Evolutionary conservation across 768 basidiomycete species (phyloP).

Genomic region (Naematelia aurantialba): DNA sequence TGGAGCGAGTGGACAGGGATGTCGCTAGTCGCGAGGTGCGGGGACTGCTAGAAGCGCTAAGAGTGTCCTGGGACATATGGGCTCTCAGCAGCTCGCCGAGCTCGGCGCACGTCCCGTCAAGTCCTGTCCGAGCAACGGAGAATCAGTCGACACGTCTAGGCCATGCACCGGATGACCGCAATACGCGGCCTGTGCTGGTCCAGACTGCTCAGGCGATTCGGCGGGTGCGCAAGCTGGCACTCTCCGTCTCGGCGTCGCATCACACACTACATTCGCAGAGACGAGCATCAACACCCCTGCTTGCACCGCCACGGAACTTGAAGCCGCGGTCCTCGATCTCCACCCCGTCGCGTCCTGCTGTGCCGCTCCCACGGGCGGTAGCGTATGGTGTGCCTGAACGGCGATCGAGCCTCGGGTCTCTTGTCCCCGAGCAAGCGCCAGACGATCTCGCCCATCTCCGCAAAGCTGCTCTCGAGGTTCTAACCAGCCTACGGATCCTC

Average conservation of each 20-base stretch:
- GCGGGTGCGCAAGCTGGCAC: slow-evolving; percentile 29
- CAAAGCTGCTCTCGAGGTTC: slow-evolving; percentile 74
- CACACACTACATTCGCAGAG: background rate
- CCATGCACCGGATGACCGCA: too few relatives aligned
- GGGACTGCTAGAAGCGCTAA: slow-evolving; percentile 14
- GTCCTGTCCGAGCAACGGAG: slow-evolving; percentile 7
- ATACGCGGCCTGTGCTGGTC: slow-evolving; percentile 14
- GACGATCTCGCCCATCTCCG: slow-evolving; percentile 62
- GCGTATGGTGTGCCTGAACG: slow-evolving; percentile 14
- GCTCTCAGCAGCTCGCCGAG: background rate
- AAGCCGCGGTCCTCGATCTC: slow-evolving; percentile 29
- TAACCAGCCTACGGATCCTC: slow-evolving; percentile 70
- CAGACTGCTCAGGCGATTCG: slow-evolving; percentile 32
- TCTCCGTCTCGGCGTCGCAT: slow-evolving; percentile 22
- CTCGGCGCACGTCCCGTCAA: slow-evolving; percentile 6
- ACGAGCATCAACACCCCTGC: background rate
- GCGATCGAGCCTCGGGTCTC: slow-evolving; percentile 19
- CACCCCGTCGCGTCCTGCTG: slow-evolving; percentile 41
- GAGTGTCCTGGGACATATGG: slow-evolving; percentile 24
- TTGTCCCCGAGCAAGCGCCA: background rate
- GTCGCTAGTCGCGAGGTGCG: slow-evolving; percentile 27
- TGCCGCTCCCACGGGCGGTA: slow-evolving; percentile 19
- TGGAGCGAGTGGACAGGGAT: slow-evolving; percentile 26
- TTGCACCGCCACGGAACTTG: slow-evolving; percentile 2
- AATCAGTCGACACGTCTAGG: too few relatives aligned